Percentiles rank a stretch among this genome's conserved stretches.
Conservation (phyloP, 202 grass and related monocot genomes). For the Zoysia matrella region DNA sequence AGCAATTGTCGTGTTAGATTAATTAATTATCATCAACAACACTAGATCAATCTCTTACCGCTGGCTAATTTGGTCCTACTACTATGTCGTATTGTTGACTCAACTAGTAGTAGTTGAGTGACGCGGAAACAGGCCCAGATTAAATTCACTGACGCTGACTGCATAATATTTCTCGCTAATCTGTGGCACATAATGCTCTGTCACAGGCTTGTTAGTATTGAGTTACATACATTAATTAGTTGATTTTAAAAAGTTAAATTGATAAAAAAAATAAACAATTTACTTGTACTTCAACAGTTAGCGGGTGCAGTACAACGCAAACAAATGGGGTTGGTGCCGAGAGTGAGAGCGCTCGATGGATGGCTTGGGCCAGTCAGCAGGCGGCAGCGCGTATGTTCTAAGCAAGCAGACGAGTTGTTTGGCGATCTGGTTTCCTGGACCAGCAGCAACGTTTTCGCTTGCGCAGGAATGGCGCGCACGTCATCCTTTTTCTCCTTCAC, state of each 20-base stretch:
- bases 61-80: neutral
- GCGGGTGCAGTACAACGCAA: no score
- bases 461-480: conserved; percentile 14
- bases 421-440: neutral
- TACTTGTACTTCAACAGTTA: no score
- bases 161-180: no score
- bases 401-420: conserved; percentile 4
- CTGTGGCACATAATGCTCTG: no score
- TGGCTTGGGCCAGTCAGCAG: conserved; percentile 4
- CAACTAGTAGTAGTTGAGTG: no score
- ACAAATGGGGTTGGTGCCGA: neutral
- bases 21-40: neutral
- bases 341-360: neutral
- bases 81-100: no score
- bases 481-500: neutral
- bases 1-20: neutral
- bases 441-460: neutral
- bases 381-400: conserved; percentile 9
- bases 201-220: neutral
- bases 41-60: neutral
- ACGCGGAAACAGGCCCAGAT: neutral
- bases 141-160: neutral
- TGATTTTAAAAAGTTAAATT: no score
- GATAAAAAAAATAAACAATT: no score
- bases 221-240: no score